Conservation (phyloP, 1,139 yeast genomes). For the Eremothecium cymbalariae region DNA sequence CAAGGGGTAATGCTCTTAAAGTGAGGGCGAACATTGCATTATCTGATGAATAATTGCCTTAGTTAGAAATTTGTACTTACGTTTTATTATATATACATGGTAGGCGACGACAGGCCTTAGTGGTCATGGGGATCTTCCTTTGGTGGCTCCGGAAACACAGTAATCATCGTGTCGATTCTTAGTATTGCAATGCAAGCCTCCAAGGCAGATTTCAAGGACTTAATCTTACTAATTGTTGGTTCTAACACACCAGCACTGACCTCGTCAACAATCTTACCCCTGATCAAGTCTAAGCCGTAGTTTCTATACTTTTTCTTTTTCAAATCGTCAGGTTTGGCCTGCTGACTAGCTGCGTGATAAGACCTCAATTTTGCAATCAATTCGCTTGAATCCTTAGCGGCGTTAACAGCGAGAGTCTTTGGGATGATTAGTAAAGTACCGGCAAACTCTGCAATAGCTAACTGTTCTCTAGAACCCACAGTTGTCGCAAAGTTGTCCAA, state of each 20-base stretch:
- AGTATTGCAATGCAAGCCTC: constrained; percentile 97
- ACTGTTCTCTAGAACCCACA: constrained; percentile 94
- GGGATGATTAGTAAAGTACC: constrained; percentile 84
- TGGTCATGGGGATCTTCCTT: constrained; percentile 82
- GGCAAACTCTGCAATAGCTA: constrained; percentile 97
- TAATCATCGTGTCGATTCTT: constrained; percentile 97
- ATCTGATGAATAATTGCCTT: no score
- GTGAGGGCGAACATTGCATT: no score
- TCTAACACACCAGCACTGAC: constrained; percentile 81
- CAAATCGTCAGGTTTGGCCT: constrained; percentile 68
- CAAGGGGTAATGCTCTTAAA: no score
- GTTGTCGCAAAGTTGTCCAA: constrained; percentile 97
- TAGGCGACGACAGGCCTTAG: no score
- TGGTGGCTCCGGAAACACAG: constrained; percentile 92
- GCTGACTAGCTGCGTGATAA: constrained; percentile 92
- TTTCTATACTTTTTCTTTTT: constrained; percentile 81
- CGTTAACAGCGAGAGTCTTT: constrained; percentile 93
- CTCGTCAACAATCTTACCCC: constrained; percentile 88
- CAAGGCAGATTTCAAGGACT: constrained; percentile 87
- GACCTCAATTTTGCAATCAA: constrained; percentile 91
- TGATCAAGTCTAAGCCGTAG: constrained; percentile 86
- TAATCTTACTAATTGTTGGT: constrained; percentile 88
- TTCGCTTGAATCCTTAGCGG: constrained; percentile 95
- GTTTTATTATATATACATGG: no score
- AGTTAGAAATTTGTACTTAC: no score